Base-by-base conservation (phyloP, 352 stramenopile species). In the Phytopythium montanum region DNA sequence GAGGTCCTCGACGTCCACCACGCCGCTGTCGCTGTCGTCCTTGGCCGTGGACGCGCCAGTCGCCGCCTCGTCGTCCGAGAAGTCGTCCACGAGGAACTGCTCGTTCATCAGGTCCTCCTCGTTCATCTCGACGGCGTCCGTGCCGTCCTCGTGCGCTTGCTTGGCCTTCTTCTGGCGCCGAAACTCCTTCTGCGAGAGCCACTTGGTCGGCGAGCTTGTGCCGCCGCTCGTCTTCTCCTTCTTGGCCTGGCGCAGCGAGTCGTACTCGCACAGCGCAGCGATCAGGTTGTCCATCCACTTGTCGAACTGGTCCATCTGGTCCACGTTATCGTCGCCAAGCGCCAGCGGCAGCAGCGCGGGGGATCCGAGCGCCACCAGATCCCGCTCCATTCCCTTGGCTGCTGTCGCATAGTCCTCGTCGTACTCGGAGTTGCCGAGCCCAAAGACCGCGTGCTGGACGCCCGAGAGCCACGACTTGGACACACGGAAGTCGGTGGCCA, bases 61-160 rank as follows among this genome's bases (percentile, higher is more conserved):
- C 16, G 75, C 59, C 13, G 75, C 58, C 60, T 87, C 66, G 12
- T 90, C 76, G 23, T 90, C 78, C 0, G 83, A 90, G 19, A 86
- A 90, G 2, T 90, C 80, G 33, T 80, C 76, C 10, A 73, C 77
- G 38, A 94, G 69, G 38, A 94, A 79, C 58, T 87, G 77, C 14
- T 95, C 85, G 62, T 95, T 96, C 79, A 95, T 94, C 12, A 76
- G 66, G 60, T 95, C 88, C 48, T 96, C 85, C 26, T 93, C 87
- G 23, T 87, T 93, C 0, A 87, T 66, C 62, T 91, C 81, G 21
- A 88, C 68, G 3, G 57, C 67, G 34, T 90, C 77, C 23, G 75
- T 73, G 38, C 82, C 86, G 3, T 69, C 76, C 9, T 64, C 56
- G n/a, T 78, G 56, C 5, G 76, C 73, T 61, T 92, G 84, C 65